Percentiles rank a stretch among this genome's conserved stretches.
These are phyloP conservation scores for Drechslera avenae DNA, from an alignment of 2,329 filamentous ascomycete genomes.

Conservation along the genomic window DNA sequence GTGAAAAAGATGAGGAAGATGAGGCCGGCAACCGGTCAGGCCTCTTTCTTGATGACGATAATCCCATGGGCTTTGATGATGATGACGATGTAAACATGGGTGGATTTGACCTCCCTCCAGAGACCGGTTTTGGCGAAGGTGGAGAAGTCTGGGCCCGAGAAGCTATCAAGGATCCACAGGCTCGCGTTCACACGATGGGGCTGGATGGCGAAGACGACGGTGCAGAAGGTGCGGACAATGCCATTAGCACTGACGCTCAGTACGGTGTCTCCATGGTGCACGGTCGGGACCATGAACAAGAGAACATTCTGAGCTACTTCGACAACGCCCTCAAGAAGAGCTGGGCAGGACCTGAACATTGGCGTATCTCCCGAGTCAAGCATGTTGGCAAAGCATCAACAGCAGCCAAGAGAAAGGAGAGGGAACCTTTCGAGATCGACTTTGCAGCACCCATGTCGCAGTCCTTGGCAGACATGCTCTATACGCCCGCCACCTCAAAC, in stretches of 20 bases:
- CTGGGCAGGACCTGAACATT: conserved; percentile 98
- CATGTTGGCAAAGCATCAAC: conserved; percentile 64
- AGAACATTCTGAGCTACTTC: conserved; percentile 97
- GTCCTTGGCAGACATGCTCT: conserved; percentile 74
- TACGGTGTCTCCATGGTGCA: conserved; percentile 82
- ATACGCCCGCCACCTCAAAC: conserved; percentile 80
- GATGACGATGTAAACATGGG: conserved; percentile 65
- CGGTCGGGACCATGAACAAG: conserved; percentile 72
- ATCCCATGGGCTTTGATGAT: conserved; percentile 80
- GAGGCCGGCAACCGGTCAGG: conserved; percentile 69
- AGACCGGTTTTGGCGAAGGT: conserved; percentile 90
- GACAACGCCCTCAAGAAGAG: conserved; percentile 96
- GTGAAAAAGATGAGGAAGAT: conserved; percentile 52
- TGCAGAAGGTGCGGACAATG: conserved; percentile 53
- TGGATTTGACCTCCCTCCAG: conserved; percentile 62
- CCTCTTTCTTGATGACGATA: conserved; percentile 85
- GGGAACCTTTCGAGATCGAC: conserved; percentile 94
- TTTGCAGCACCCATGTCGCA: conserved; percentile 77
- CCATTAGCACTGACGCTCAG: conserved; percentile 64
- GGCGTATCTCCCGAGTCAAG: conserved; percentile 95
- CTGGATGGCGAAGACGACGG: conserved; percentile 61
- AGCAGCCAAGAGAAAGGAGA: conserved; percentile 80
- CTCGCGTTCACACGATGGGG: conserved; percentile 74
- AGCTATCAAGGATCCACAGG: conserved; percentile 83
- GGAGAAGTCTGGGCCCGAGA: conserved; percentile 95